Conservation (phyloP, 2,329 filamentous ascomycete genomes). For the Trichoderma citrinoviride region DNA sequence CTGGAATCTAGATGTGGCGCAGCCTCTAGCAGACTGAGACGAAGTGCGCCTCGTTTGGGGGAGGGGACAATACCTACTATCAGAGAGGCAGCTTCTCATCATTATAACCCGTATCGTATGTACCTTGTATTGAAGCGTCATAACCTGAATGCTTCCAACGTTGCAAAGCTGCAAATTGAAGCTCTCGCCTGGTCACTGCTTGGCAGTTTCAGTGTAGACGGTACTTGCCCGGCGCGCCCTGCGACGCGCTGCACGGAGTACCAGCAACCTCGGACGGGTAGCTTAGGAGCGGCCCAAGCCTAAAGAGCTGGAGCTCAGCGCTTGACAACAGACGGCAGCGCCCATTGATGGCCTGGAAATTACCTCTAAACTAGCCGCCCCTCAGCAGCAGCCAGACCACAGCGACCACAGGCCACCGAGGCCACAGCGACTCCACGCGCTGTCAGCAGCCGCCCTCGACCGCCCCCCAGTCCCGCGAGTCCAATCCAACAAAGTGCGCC, state of each 20-base stretch:
- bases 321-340: conserved; percentile 5
- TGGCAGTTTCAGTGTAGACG: background rate
- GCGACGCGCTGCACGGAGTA: background rate
- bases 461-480: conserved; percentile 20
- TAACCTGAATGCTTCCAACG: background rate
- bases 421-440: conserved; percentile 22
- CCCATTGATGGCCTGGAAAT: conserved; percentile 22
- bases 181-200: background rate
- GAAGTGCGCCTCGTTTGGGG: conserved; percentile 17
- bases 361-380: conserved; percentile 21
- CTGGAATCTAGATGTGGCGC: conserved; percentile 18
- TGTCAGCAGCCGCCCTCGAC: conserved; percentile 22
- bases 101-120: background rate
- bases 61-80: background rate
- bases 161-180: too few relatives aligned
- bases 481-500: conserved; percentile 19
- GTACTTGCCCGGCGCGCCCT: background rate
- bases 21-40: conserved; percentile 9
- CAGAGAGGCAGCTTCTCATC: background rate
- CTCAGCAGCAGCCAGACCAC: background rate
- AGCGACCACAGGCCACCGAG: background rate
- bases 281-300: conserved; percentile 12
- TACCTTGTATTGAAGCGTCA: background rate
- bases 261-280: background rate
- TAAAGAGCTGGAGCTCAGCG: background rate